A percentile compares a stretch with the other conserved stretches of the same genome.
Conservation (phyloP, 257 asterid genomes). For the Penstemon newberryi region DNA sequence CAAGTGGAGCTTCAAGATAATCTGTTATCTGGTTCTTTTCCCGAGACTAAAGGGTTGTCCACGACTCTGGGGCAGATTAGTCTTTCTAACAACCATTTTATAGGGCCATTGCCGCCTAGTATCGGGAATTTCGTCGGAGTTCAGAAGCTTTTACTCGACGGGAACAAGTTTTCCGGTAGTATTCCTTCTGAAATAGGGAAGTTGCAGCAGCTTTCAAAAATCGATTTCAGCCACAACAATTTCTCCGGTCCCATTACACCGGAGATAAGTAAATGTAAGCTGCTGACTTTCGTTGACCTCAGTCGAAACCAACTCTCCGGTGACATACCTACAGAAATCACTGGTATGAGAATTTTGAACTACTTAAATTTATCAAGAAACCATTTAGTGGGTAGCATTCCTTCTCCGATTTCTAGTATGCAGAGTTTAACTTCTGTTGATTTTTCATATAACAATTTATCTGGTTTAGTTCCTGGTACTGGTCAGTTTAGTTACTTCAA, state of each 20-base stretch:
- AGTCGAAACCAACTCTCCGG: slow-evolving; percentile 84
- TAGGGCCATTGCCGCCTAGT: slow-evolving; percentile 78
- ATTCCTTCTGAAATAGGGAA: slow-evolving; percentile 81
- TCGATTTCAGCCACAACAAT: slow-evolving; percentile 82
- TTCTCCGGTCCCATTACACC: slow-evolving; percentile 71
- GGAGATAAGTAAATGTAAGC: slow-evolving; percentile 77
- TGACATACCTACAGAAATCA: slow-evolving; percentile 75
- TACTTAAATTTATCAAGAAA: slow-evolving; percentile 82
- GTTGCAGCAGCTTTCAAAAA: slow-evolving; percentile 86
- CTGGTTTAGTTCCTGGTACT: slow-evolving; percentile 90
- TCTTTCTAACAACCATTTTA: slow-evolving; percentile 73
- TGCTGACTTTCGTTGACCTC: slow-evolving; percentile 80
- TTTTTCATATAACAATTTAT: slow-evolving; percentile 83
- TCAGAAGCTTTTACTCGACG: slow-evolving; percentile 94
- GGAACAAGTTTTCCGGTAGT: slow-evolving; percentile 75
- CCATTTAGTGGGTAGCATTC: slow-evolving; percentile 73
- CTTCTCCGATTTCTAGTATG: slow-evolving; percentile 73
- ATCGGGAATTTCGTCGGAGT: slow-evolving; percentile 76
- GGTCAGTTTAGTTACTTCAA: slow-evolving; percentile 93
- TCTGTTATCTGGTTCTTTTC: slow-evolving; percentile 72
- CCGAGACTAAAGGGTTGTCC: slow-evolving; percentile 47
- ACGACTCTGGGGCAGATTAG: slow-evolving; percentile 73
- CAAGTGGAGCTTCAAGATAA: slow-evolving; percentile 92
- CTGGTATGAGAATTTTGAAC: slow-evolving; percentile 83
- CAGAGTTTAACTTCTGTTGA: slow-evolving; percentile 94